Evolutionary conservation across 2,329 filamentous ascomycete genomes (phyloP), one percentile per base, ranked within the genome.

Genomic region (Coccinonectria pachysandricola): DNA sequence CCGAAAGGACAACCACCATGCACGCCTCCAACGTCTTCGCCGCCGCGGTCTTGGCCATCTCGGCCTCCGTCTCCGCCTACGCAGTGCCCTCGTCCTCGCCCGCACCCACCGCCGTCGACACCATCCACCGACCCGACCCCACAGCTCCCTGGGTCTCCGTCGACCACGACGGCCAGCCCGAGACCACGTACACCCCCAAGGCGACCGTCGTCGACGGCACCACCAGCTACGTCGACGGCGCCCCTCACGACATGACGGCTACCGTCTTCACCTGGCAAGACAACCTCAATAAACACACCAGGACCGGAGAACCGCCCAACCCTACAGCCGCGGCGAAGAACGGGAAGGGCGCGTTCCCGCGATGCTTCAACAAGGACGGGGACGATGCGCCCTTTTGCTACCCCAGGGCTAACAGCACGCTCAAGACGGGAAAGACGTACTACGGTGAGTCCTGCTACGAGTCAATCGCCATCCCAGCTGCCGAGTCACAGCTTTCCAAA

Each of bases 91-190:
- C 31, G 26, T 27, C 27, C 25, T 31, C 32, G 30, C 37, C 25
- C 15, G 23, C 41, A 22, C 36, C 30, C 15, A 32, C 32, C 19
- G 26, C 19, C 19, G 18, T 36, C 13, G 27, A 34, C 24, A 28
- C 48, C 15, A 36, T 41, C 30, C 40, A 42, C 37, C 39, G 46
- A 23, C 40, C 50, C 23, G 46, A 45, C n/a, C 48, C 53, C 21
- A 57, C 59, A 5, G 59, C 57, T 12, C 55, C 60, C 17, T 74
- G 69, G 69, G 62, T 72, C 23, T 58, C 54, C 4, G 62, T 73
- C 34, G 54, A 62, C 43, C 55, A 59, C 26, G 54, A 63, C 21
- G 63, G 62, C 39, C 50, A 49, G 17, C 58, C 65, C 12, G 40
- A 34, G 10, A 54, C 46, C 23, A 72, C 68, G 7, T 50, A 64